Conservation (phyloP, 805 yeast species). For the Zygosaccharomyces rouxii region DNA sequence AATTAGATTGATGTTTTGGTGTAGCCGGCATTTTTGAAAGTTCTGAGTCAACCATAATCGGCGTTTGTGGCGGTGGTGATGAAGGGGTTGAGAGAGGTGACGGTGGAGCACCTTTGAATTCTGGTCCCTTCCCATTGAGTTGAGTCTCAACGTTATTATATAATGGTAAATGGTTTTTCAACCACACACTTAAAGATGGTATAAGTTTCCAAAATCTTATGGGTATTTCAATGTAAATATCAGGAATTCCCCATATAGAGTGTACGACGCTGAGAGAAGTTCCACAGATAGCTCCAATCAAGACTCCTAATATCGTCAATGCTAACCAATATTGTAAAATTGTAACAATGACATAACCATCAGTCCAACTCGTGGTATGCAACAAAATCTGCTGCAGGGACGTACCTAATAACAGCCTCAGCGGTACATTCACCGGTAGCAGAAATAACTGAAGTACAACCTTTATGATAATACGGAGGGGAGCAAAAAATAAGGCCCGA, state of each 20-base stretch:
- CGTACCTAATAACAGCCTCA: slow-evolving; percentile 22
- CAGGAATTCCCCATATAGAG: slow-evolving; percentile 21
- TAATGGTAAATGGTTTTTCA: neutral
- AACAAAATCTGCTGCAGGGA: slow-evolving; percentile 19
- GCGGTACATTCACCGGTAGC: slow-evolving; percentile 29
- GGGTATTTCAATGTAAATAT: slow-evolving; percentile 19
- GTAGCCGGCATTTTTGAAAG: slow-evolving; percentile 8
- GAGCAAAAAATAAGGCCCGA: slow-evolving; percentile 12
- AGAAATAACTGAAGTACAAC: slow-evolving; percentile 16
- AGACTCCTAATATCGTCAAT: slow-evolving; percentile 18
- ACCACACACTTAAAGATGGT: slow-evolving; percentile 3
- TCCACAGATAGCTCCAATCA: slow-evolving; percentile 23
- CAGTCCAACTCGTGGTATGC: slow-evolving; percentile 14
- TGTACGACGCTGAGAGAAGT: slow-evolving; percentile 22
- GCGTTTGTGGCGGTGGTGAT: neutral
- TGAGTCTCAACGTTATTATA: neutral
- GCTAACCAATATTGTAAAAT: slow-evolving; percentile 27
- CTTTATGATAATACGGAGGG: slow-evolving; percentile 18
- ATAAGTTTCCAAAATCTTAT: slow-evolving; percentile 11
- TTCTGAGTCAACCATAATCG: neutral
- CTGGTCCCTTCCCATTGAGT: neutral
- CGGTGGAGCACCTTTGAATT: neutral
- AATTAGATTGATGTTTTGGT: slow-evolving; percentile 5
- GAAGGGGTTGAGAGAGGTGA: neutral
- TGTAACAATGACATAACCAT: slow-evolving; percentile 14